These are phyloP conservation scores for Plasmopara viticola DNA, from an alignment of 352 stramenopile genomes.

Conservation along the genomic window DNA sequence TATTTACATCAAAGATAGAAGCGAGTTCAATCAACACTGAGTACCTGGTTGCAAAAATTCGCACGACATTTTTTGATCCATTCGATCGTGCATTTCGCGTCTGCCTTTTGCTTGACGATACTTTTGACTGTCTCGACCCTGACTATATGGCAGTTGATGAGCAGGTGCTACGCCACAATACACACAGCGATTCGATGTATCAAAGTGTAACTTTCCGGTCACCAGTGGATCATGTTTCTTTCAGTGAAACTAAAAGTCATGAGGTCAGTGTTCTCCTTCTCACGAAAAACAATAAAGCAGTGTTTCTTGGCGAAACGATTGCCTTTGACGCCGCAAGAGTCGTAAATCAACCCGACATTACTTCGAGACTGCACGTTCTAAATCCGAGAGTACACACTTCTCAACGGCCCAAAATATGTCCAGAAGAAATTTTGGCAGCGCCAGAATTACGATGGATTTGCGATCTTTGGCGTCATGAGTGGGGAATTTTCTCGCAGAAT, in stretches of 20 bases:
- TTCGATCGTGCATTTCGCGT: slow-evolving; percentile 31
- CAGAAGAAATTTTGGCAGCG: slow-evolving; percentile 4
- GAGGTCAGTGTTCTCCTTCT: slow-evolving; percentile 37
- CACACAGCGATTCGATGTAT: slow-evolving; percentile 8
- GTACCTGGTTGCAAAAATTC: slow-evolving; percentile 26
- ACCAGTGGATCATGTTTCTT: slow-evolving; percentile 28
- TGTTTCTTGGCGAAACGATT: slow-evolving; percentile 22
- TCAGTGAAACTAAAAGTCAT: slow-evolving; percentile 18
- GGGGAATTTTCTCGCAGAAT: slow-evolving; percentile 59
- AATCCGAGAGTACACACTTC: slow-evolving; percentile 17
- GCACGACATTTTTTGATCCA: slow-evolving; percentile 39
- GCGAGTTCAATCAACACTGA: background rate
- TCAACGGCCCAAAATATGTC: slow-evolving; percentile 21
- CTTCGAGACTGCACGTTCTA: slow-evolving; percentile 18
- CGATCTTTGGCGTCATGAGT: slow-evolving; percentile 58
- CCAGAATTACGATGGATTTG: slow-evolving; percentile 36
- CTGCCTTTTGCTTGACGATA: slow-evolving; percentile 38
- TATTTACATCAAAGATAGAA: slow-evolving; percentile 13
- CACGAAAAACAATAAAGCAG: slow-evolving; percentile 35
- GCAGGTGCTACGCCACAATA: slow-evolving; percentile 5
- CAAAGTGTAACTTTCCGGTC: slow-evolving; percentile 30
- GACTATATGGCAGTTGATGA: slow-evolving; percentile 24
- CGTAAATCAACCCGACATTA: slow-evolving; percentile 8
- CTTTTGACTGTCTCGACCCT: slow-evolving; percentile 36
- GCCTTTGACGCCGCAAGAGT: slow-evolving; percentile 9